Evolutionary conservation across 768 basidiomycete species (phyloP).

Genomic region (Amanita subjunquillea): DNA sequence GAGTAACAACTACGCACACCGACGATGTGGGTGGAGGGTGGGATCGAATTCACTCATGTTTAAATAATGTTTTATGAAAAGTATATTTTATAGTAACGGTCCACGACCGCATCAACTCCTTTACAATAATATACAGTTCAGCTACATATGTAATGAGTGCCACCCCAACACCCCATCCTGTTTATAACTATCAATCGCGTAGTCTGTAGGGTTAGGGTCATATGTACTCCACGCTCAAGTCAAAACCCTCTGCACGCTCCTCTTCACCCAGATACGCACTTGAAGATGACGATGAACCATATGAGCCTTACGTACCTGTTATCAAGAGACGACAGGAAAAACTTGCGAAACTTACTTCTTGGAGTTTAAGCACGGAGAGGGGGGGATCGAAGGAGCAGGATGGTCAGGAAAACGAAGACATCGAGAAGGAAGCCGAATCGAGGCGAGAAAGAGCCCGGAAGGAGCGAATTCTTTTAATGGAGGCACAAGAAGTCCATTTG

Average conservation of each 20-base stretch:
- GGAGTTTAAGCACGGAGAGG: constrained; percentile 45
- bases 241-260: constrained; percentile 42
- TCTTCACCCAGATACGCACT: constrained; percentile 44
- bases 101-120: too few relatives aligned
- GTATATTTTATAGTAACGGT: too few relatives aligned
- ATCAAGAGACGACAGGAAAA: constrained; percentile 76
- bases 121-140: too few relatives aligned
- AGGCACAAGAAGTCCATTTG: constrained; percentile 92
- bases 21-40: constrained; percentile 56
- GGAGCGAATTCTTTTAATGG: constrained; percentile 80
- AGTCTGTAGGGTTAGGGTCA: too few relatives aligned
- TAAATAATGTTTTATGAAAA: too few relatives aligned
- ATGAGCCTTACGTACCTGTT: constrained; percentile 83
- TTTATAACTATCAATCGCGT: too few relatives aligned
- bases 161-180: too few relatives aligned
- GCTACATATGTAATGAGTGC: too few relatives aligned
- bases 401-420: constrained; percentile 58
- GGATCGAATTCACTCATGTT: constrained; percentile 41
- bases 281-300: constrained; percentile 54
- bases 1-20: constrained; percentile 33
- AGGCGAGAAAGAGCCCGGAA: constrained; percentile 66
- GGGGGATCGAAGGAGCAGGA: constrained; percentile 48
- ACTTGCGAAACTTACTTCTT: constrained; percentile 62
- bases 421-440: constrained; percentile 69
- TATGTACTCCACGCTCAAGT: constrained; percentile 15